Conservation (phyloP, 371 early-diverging fungal species). For the Mortierella sp. region DNA sequence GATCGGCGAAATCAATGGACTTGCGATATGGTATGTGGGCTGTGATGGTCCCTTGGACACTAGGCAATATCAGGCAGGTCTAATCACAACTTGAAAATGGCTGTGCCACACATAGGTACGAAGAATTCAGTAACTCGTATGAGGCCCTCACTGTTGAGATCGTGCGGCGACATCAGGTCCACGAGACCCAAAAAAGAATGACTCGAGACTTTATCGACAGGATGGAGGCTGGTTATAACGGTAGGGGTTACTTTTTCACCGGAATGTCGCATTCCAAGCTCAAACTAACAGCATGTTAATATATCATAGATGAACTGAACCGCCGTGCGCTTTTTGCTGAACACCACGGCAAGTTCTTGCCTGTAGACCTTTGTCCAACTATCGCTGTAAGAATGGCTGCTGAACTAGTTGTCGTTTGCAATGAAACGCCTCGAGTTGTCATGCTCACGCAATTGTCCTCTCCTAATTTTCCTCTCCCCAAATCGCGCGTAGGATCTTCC, state of each 20-base stretch:
- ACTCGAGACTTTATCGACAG: slow-evolving; percentile 25
- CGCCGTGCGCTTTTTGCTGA: slow-evolving; percentile 32
- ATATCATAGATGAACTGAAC: slow-evolving; percentile 23
- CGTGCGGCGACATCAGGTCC: slow-evolving; percentile 39
- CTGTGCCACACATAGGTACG: slow-evolving; percentile 27
- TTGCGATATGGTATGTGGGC: slow-evolving; percentile 36
- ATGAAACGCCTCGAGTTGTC: too few species aligned
- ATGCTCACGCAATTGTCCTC: too few species aligned
- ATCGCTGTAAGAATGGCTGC: slow-evolving; percentile 34
- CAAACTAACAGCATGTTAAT: neutral
- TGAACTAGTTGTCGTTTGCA: too few species aligned
- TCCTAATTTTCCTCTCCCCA: too few species aligned
- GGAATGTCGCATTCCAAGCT: neutral
- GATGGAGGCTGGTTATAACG: slow-evolving; percentile 20
- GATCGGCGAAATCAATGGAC: slow-evolving; percentile 33
- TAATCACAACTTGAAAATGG: neutral
- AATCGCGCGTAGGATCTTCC: slow-evolving; percentile 50
- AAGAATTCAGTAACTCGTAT: slow-evolving; percentile 49
- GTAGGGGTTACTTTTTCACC: neutral
- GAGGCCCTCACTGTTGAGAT: slow-evolving; percentile 39
- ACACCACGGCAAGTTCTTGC: slow-evolving; percentile 38
- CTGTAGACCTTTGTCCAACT: slow-evolving; percentile 50
- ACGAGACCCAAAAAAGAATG: slow-evolving; percentile 24
- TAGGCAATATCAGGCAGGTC: neutral
- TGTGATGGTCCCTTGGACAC: too few species aligned